phyloP scores from a whole-genome alignment of 371 early-diverging fungal species.

The Syncephalis plumigaleata region DNA sequence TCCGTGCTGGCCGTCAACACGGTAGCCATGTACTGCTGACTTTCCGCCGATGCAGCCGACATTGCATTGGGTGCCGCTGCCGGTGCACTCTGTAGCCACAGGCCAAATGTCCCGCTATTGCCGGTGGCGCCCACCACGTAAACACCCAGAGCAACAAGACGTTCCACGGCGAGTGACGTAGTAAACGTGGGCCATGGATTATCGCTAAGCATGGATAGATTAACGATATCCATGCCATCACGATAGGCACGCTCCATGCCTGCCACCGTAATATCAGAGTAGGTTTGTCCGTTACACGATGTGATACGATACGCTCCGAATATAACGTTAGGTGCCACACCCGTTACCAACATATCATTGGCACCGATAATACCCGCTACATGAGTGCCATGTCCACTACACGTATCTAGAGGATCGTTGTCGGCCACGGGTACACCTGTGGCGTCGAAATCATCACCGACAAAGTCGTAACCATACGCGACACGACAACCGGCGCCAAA shows the following conservation, averaged over 20 bases:
- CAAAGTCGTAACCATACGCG: conserved; percentile 22
- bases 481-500: conserved; percentile 21
- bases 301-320: conserved; percentile 40
- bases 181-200: conserved; percentile 22
- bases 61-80: conserved; percentile 34
- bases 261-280: conserved; percentile 36
- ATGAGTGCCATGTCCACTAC: conserved; percentile 34
- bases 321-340: conserved; percentile 43
- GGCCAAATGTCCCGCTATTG: conserved; percentile 47
- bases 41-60: conserved; percentile 61
- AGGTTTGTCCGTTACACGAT: conserved; percentile 28
- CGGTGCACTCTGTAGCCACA: conserved; percentile 37
- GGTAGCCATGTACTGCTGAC: conserved; percentile 12
- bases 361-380: conserved; percentile 38
- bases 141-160: conserved; percentile 19
- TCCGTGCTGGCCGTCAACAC: conserved; percentile 5
- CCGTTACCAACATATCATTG: conserved; percentile 21
- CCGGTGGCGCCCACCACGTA: conserved; percentile 40
- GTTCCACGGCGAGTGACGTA: conserved; percentile 16
- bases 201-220: conserved; percentile 46
- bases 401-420: conserved; percentile 26
- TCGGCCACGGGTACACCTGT: conserved; percentile 16
- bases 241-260: conserved; percentile 36
- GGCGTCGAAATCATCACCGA: conserved; percentile 13
- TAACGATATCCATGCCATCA: conserved; percentile 42